Conservation (phyloP, 495 filamentous ascomycete genomes). For the Penicillium chermesinum region DNA sequence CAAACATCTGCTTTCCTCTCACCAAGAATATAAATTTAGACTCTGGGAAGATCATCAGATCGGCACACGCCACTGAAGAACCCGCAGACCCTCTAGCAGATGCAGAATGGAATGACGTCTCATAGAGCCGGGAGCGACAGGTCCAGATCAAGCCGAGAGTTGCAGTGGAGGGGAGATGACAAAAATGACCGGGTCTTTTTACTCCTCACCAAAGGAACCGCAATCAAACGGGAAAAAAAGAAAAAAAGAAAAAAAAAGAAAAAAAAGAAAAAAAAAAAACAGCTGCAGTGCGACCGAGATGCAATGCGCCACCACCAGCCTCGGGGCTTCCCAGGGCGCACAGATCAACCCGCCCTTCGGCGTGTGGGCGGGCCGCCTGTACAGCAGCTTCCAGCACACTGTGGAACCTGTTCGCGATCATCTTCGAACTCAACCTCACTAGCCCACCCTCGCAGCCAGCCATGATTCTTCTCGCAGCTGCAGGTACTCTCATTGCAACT, state of each 20-base stretch:
- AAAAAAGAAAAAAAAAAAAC: neutral
- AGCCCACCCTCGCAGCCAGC: slow-evolving; percentile 18
- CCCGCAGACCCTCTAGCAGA: neutral
- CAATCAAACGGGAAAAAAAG: no score
- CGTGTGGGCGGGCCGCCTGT: neutral
- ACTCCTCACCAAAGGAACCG: no score
- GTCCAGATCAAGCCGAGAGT: no score
- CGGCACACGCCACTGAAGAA: neutral
- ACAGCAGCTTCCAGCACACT: no score
- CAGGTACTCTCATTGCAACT: slow-evolving; percentile 16
- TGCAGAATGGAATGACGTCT: no score
- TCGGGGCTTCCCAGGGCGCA: no score
- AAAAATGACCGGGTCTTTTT: no score
- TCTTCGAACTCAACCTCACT: neutral
- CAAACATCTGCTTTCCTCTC: no score
- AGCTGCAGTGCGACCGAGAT: neutral
- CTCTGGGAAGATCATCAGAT: neutral
- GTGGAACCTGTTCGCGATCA: neutral
- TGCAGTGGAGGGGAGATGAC: no score
- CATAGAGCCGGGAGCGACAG: no score
- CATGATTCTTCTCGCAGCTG: slow-evolving; percentile 15
- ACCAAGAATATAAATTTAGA: neutral
- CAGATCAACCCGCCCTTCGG: no score
- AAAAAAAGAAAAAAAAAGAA: no score
- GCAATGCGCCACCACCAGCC: neutral